A percentile compares a stretch with the other conserved stretches of the same genome.
Conservation (phyloP, 495 filamentous ascomycete species). For the Penicillium psychrofluorescens region DNA sequence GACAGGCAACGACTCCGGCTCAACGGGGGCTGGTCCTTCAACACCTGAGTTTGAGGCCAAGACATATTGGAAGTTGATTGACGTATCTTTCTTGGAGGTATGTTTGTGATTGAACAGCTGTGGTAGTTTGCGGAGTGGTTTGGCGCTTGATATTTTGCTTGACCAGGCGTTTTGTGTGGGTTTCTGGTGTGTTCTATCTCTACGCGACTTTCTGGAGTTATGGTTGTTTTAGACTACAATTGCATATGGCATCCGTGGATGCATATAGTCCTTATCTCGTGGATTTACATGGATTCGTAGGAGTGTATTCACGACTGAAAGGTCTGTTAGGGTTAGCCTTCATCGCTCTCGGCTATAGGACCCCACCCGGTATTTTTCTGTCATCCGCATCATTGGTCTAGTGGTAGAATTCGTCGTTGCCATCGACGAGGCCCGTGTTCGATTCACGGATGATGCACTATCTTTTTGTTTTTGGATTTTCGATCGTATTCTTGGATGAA, state of each 20-base stretch:
- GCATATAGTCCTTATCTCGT: slow-evolving; percentile 7
- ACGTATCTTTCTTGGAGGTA: background rate
- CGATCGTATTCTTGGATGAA: background rate
- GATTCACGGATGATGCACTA: slow-evolving; percentile 50
- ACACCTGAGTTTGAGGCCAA: background rate
- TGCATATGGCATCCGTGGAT: slow-evolving; percentile 13
- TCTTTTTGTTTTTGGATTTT: slow-evolving; percentile 6
- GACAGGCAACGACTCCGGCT: slow-evolving; percentile 71
- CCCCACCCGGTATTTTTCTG: no score
- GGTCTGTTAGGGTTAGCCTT: background rate
- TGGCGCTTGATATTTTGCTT: background rate
- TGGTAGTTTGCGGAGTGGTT: slow-evolving; percentile 1
- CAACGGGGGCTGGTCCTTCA: slow-evolving; percentile 81
- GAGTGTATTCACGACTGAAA: no score
- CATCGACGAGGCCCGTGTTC: slow-evolving; percentile 54
- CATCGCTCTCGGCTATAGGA: no score
- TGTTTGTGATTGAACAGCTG: slow-evolving; percentile 3
- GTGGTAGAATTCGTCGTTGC: slow-evolving; percentile 55
- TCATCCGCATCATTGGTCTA: slow-evolving; percentile 55
- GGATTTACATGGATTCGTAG: background rate
- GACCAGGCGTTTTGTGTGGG: slow-evolving; percentile 4
- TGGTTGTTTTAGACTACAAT: slow-evolving; percentile 8
- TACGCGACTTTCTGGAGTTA: slow-evolving; percentile 2
- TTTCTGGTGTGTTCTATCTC: background rate
- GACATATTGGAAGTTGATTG: no score